phyloP scores from a whole-genome alignment of 306 rosid species.

The Cicer chorassanicum region DNA sequence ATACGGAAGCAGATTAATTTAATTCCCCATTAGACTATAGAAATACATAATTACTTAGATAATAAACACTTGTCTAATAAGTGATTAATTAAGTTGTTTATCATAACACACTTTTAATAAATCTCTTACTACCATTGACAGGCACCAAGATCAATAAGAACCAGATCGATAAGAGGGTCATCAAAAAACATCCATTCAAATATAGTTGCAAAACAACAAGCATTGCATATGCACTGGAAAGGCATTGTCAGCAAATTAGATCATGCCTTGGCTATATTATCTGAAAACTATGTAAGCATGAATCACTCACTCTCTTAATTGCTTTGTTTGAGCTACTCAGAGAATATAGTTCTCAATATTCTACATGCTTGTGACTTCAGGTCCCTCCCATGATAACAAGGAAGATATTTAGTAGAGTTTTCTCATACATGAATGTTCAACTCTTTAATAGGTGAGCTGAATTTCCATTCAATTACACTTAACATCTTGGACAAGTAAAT shows the following conservation, averaged over 20 bases:
- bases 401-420: constrained; percentile 80
- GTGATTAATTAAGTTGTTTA: neutral
- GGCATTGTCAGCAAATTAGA: constrained; percentile 81
- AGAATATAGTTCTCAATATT: constrained; percentile 36
- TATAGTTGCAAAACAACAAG: constrained; percentile 81
- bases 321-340: constrained; percentile 19
- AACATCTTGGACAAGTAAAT: constrained; percentile 14
- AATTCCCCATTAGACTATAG: neutral
- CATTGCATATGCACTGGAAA: constrained; percentile 83
- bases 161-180: constrained; percentile 75
- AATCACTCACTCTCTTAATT: constrained; percentile 28
- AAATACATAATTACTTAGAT: neutral
- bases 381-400: constrained; percentile 76
- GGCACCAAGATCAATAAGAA: constrained; percentile 82
- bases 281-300: constrained; percentile 66
- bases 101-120: neutral
- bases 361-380: constrained; percentile 50
- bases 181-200: constrained; percentile 78
- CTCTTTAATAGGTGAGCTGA: constrained; percentile 77
- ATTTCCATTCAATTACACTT: constrained; percentile 29
- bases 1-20: neutral
- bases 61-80: neutral
- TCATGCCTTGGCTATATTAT: constrained; percentile 58
- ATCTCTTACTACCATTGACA: constrained; percentile 47
- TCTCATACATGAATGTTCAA: constrained; percentile 88